Conservation (phyloP, 1,284 basidiomycete genomes). For the Cutaneotrichosporon sp. region DNA sequence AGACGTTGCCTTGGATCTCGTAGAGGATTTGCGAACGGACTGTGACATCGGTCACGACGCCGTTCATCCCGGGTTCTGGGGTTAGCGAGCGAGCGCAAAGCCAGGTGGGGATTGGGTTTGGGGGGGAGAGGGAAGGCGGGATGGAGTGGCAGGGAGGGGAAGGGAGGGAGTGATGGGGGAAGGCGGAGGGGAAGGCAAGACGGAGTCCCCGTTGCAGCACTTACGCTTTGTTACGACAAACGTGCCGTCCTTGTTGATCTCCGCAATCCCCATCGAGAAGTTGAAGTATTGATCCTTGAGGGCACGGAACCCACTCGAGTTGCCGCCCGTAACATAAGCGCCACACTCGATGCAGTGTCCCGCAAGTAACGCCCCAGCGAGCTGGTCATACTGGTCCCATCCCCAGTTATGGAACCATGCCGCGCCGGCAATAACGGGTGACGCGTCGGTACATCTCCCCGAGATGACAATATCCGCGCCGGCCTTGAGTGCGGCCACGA, state of each 20-base stretch:
- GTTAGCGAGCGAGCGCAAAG: neutral
- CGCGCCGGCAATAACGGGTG: constrained; percentile 29
- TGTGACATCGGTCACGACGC: constrained; percentile 19
- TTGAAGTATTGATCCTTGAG: constrained; percentile 27
- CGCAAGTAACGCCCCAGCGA: constrained; percentile 32
- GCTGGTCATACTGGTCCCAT: constrained; percentile 25
- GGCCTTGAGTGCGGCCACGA: constrained; percentile 17
- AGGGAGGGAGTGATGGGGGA: neutral
- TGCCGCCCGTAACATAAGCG: constrained; percentile 36
- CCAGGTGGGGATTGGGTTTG: no score
- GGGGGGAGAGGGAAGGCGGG: neutral
- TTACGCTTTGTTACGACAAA: constrained; percentile 31
- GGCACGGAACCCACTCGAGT: constrained; percentile 32
- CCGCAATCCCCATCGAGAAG: constrained; percentile 36
- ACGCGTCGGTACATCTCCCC: constrained; percentile 35
- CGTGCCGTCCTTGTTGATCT: constrained; percentile 31
- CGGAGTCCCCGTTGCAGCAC: neutral
- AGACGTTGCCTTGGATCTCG: constrained; percentile 31
- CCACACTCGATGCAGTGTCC: constrained; percentile 31
- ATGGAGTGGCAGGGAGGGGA: neutral
- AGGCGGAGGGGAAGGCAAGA: no score
- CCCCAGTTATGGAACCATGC: constrained; percentile 33
- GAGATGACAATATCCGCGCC: constrained; percentile 39
- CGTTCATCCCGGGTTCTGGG: constrained; percentile 17
- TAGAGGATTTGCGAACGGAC: constrained; percentile 27